phyloP scores from a whole-genome alignment of 345 rosid genomes.

The Gossypium bickii region DNA sequence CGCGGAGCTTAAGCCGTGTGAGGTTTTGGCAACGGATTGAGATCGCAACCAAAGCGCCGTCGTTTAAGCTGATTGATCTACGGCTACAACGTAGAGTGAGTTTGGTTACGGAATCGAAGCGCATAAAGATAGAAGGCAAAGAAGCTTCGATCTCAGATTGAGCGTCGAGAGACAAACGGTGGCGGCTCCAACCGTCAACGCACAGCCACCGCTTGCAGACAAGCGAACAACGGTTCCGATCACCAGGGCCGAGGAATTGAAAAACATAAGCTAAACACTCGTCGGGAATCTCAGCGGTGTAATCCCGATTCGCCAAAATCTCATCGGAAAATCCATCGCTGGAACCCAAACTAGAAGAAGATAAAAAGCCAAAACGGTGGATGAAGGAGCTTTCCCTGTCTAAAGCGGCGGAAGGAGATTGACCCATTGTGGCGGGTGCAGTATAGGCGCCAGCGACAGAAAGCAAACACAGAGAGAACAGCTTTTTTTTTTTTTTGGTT shows the following conservation, averaged over 20 bases:
- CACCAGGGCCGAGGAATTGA: conserved; percentile 59
- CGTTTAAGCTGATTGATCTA: conserved; percentile 54
- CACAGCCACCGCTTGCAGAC: conserved; percentile 74
- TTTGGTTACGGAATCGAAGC: conserved; percentile 70
- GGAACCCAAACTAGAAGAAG: conserved; percentile 20
- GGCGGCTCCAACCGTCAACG: conserved; percentile 74
- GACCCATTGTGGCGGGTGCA: conserved; percentile 41
- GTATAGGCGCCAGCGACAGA: conserved; percentile 14
- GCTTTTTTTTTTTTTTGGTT: background rate
- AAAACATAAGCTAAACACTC: conserved; percentile 77
- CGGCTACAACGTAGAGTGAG: conserved; percentile 78
- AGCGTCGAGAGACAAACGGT: conserved; percentile 66
- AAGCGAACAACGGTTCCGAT: conserved; percentile 64
- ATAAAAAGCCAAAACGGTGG: conserved; percentile 16
- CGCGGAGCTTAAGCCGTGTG: conserved; percentile 80
- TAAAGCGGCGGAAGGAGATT: conserved; percentile 39
- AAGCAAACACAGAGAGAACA: background rate
- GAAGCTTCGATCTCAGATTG: conserved; percentile 39
- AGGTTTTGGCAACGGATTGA: conserved; percentile 59
- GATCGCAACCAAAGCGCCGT: conserved; percentile 54
- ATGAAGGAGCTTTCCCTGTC: conserved; percentile 22
- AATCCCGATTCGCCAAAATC: conserved; percentile 30
- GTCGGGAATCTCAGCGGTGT: conserved; percentile 61
- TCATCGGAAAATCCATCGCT: conserved; percentile 19
- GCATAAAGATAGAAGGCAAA: conserved; percentile 45